phyloP scores from a whole-genome alignment of 306 rosid species.

The Sindora glabra region DNA sequence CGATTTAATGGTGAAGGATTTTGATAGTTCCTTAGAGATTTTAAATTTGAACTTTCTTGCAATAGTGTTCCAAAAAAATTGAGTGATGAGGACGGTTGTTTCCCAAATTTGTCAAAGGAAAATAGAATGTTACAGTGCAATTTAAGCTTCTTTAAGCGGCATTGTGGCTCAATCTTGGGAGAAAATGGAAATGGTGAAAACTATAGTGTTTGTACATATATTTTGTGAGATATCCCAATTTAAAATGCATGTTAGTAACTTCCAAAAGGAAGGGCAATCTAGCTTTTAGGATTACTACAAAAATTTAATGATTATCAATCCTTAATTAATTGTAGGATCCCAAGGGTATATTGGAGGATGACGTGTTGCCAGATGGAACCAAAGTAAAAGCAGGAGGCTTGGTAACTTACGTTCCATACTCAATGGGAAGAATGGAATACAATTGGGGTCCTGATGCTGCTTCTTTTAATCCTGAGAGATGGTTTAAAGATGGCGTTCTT shows the following conservation, averaged over 20 bases:
- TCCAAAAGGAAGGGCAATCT: background rate
- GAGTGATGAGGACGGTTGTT: no score
- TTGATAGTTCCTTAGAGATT: no score
- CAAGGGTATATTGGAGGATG: conserved; percentile 75
- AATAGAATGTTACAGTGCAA: background rate
- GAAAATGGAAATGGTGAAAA: background rate
- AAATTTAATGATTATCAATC: background rate
- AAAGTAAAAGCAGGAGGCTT: conserved; percentile 87
- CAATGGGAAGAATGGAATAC: conserved; percentile 94
- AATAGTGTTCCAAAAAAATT: no score
- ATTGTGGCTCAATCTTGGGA: background rate
- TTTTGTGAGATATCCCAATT: background rate
- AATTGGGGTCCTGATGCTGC: conserved; percentile 88
- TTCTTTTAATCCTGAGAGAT: conserved; percentile 71
- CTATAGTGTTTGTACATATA: background rate
- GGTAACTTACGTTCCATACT: conserved; percentile 95
- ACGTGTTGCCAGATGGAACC: conserved; percentile 89
- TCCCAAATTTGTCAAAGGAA: no score
- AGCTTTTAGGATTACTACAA: no score
- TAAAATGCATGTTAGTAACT: no score
- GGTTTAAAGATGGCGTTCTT: conserved; percentile 71
- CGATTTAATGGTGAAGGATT: no score
- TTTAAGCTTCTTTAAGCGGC: background rate
- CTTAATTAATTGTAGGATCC: conserved; percentile 52
- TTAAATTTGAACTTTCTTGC: no score